These are phyloP conservation scores for Borealophlyctis nickersoniae DNA, from an alignment of 192 early-diverging fungal genomes.

Conservation along the genomic window DNA sequence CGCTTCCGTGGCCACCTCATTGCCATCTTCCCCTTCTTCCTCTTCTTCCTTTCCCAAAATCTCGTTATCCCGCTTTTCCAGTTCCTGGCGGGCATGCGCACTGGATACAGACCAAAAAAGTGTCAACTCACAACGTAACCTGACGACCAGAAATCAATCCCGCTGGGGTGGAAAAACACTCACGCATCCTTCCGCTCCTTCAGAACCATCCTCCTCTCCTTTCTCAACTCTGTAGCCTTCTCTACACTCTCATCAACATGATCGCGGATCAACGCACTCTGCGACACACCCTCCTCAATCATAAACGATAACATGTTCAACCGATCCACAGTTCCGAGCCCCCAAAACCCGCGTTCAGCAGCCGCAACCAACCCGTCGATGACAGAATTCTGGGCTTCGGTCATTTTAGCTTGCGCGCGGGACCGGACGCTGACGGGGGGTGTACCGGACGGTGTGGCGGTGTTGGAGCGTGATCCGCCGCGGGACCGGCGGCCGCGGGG, in stretches of 20 bases:
- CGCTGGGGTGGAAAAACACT: too few relatives aligned
- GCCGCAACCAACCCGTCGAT: conserved; percentile 24
- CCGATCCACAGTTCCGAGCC: conserved; percentile 32
- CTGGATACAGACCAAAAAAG: conserved; percentile 2
- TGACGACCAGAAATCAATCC: too few relatives aligned
- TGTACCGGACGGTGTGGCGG: not conserved
- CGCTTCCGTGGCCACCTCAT: not conserved
- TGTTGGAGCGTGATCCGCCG: conserved; percentile 3
- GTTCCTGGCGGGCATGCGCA: conserved; percentile 26
- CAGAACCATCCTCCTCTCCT: conserved; percentile 70
- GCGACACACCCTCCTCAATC: conserved; percentile 51
- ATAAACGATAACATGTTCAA: conserved; percentile 65
- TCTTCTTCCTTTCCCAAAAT: conserved; percentile 7
- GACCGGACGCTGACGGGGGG: conserved; percentile 1
- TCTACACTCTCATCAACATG: conserved; percentile 77
- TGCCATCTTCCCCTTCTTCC: conserved; percentile 4
- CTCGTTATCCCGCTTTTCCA: conserved; percentile 3
- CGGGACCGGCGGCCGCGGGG: not conserved
- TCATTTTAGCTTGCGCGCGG: conserved; percentile 7
- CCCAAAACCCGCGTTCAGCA: conserved; percentile 40
- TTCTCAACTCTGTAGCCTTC: conserved; percentile 63
- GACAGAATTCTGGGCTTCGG: conserved; percentile 5
- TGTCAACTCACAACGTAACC: not conserved
- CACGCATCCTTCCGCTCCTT: conserved; percentile 65
- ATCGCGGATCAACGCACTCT: conserved; percentile 52